Base-by-base conservation (phyloP, 2,329 filamentous ascomycete genomes). In the Aspergillus brunneoviolaceus region DNA sequence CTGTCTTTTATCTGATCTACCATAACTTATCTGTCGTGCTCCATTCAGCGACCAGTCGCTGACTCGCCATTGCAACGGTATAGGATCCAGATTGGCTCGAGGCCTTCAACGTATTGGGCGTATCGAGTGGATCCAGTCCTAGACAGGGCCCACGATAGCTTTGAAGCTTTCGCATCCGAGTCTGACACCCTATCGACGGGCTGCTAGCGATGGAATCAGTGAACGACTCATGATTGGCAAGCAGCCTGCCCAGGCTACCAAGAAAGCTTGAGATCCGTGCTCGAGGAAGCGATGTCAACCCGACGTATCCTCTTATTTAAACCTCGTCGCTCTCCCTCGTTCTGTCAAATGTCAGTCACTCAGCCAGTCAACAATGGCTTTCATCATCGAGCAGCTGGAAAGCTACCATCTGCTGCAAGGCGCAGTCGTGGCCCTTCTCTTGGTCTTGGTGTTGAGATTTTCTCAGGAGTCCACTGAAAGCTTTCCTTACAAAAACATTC, bases 391-490 rank as follows among this genome's bases (percentile, higher is more conserved):
- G 33, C 19, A 71, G 14, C 45, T 72, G 16, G 62, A 70, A 25
- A 66, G 45, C 31, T 65, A 65, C 16, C 61, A 71, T 58, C 21
- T 70, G 21, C 49, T 68, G 39, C 65, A 70, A 27, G 64, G 67
- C 12, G 14, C 67, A 3, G 61, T 60, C 33, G 54, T 69, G 2
- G 68, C 62, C 19, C 49, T 73, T 14, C 0, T 69, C 10, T 49
- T 63, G 3, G 29, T 68, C 2, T 58, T 73, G 5, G 35, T 69
- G 21, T 67, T 67, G 3, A 66, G 60, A 31, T 63, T 69, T 33
- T 73, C 66, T 62, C 55, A 57, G 7, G 71, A 71, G 42, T 35
- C 73, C 14, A 57, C 63, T 12, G 66, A 72, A 54, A 70, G 69
- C 42, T 63, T 72, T 25, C 72, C 71, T 1, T 65, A 72, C 53